Evolutionary conservation across 2,329 filamentous ascomycete species (phyloP).

Genomic region (Colletotrichum cereale): DNA sequence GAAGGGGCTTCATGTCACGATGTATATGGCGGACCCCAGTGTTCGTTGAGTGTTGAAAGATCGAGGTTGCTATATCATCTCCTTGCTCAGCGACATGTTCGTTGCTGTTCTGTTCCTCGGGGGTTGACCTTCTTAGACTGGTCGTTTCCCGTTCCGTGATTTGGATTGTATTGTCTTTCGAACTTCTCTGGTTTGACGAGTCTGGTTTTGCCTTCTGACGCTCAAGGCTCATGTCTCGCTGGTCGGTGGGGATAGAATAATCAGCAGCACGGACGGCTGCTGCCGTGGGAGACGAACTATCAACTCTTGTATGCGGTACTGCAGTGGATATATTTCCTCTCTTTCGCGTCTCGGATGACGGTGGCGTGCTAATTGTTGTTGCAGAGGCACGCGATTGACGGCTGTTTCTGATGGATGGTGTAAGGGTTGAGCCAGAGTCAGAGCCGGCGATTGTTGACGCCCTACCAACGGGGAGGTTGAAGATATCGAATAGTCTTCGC

Average conservation of each 20-base stretch:
- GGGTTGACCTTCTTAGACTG: background rate
- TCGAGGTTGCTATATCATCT: background rate
- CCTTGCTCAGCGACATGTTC: background rate
- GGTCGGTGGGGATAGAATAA: slow-evolving; percentile 43
- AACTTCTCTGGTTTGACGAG: background rate
- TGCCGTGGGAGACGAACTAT: slow-evolving; percentile 4
- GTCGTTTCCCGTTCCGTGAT: background rate
- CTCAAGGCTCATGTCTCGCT: background rate
- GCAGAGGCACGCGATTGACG: slow-evolving; percentile 15
- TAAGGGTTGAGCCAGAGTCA: slow-evolving; percentile 7
- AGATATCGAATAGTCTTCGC: slow-evolving; percentile 43
- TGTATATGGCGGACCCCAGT: background rate
- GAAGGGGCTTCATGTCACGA: slow-evolving; percentile 8
- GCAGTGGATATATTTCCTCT: background rate
- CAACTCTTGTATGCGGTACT: background rate
- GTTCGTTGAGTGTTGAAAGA: background rate
- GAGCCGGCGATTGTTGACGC: slow-evolving; percentile 52
- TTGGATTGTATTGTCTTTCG: background rate
- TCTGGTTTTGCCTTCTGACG: too few species aligned
- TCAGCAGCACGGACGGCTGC: slow-evolving; percentile 55
- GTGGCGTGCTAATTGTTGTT: slow-evolving; percentile 8
- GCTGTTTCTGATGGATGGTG: slow-evolving; percentile 8
- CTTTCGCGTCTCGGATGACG: background rate
- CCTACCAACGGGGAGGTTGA: slow-evolving; percentile 49
- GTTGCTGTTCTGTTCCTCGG: background rate